Conservation (phyloP, 345 rosid species). For the Gynandropsis gynandra region DNA sequence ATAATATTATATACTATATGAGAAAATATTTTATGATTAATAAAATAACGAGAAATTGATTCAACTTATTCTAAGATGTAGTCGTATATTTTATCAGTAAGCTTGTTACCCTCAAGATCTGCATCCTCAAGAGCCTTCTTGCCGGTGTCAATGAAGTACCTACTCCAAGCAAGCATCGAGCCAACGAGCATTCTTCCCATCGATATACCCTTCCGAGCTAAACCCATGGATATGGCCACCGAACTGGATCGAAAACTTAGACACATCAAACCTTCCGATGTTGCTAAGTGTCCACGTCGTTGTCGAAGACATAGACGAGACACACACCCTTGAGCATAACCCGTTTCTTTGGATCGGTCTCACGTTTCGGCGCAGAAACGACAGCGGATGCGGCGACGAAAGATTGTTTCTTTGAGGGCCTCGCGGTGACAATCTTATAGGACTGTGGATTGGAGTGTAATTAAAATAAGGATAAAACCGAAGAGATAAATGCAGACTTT, state of each 20-base stretch:
- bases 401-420: constrained; percentile 31
- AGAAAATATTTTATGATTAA: too few relatives aligned
- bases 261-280: constrained; percentile 91
- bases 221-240: constrained; percentile 98
- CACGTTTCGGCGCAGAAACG: constrained; percentile 76
- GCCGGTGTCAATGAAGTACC: constrained; percentile 95
- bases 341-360: constrained; percentile 87
- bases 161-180: constrained; percentile 94
- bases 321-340: constrained; percentile 95
- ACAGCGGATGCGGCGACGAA: constrained; percentile 45
- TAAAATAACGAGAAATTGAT: too few relatives aligned
- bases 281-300: constrained; percentile 68
- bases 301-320: constrained; percentile 85
- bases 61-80: too few relatives aligned
- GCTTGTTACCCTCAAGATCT: constrained; percentile 71
- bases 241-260: constrained; percentile 89
- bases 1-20: too few relatives aligned
- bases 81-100: too few relatives aligned
- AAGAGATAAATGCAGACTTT: too few relatives aligned
- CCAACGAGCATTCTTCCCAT: constrained; percentile 89
- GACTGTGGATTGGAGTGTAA: constrained; percentile 26
- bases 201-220: constrained; percentile 67
- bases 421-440: constrained; percentile 26
- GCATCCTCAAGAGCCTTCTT: constrained; percentile 91
- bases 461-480: too few relatives aligned